These are phyloP conservation scores for Sporisorium iseilematis-ciliati DNA, from an alignment of 1,284 basidiomycete genomes.

Conservation along the genomic window DNA sequence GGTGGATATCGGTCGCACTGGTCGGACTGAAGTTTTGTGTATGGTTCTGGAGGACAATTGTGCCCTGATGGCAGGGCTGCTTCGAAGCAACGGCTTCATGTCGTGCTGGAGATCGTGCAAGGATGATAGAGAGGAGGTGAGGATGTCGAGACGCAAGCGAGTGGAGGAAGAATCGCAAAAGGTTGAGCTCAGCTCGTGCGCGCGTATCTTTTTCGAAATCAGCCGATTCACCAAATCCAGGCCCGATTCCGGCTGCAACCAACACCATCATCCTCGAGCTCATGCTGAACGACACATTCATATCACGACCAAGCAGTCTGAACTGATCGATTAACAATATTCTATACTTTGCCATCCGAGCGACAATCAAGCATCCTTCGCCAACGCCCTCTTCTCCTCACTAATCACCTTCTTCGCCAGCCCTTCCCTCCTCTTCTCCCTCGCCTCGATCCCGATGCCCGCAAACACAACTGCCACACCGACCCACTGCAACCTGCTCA, in stretches of 20 bases:
- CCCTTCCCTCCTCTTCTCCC: slow-evolving; percentile 68
- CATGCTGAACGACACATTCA: too few relatives aligned
- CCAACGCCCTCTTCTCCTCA: slow-evolving; percentile 42
- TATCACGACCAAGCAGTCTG: not conserved
- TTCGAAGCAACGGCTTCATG: slow-evolving; percentile 23
- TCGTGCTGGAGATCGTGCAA: not conserved
- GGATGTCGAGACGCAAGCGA: not conserved
- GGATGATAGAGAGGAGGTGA: not conserved
- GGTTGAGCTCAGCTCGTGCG: slow-evolving; percentile 1
- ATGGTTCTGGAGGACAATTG: not conserved
- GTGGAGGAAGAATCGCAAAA: slow-evolving; percentile 1
- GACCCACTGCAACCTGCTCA: slow-evolving; percentile 88
- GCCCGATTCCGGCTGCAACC: too few relatives aligned
- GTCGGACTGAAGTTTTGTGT: slow-evolving; percentile 2
- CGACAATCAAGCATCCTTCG: slow-evolving; percentile 37
- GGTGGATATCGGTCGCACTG: not conserved
- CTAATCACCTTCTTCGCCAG: slow-evolving; percentile 44
- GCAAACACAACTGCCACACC: slow-evolving; percentile 91
- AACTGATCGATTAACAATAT: not conserved
- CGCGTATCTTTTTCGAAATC: slow-evolving; percentile 1
- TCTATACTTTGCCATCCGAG: not conserved
- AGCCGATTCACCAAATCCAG: too few relatives aligned
- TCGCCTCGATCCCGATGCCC: slow-evolving; percentile 93
- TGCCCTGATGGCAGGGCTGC: not conserved
- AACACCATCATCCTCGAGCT: too few relatives aligned